A percentile compares a stretch with the other conserved stretches of the same genome.
phyloP scores from a whole-genome alignment of 169 alveolate genomes.

The Cystoisospora suis region DNA sequence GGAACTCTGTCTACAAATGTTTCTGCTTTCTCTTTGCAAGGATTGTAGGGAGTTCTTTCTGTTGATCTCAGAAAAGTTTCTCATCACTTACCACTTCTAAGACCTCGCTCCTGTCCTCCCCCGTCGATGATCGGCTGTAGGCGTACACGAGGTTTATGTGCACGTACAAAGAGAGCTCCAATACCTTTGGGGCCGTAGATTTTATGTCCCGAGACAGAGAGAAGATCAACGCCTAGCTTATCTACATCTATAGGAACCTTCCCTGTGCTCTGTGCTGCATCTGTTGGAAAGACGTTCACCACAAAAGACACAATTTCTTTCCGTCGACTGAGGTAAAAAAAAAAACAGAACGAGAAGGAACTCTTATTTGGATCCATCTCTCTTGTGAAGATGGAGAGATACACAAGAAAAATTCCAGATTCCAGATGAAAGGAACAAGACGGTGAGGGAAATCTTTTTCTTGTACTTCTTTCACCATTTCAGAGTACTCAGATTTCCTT shows the following conservation, averaged over 20 bases:
- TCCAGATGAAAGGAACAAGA: too few relatives aligned
- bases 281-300: constrained; percentile 14
- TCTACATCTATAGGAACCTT: constrained; percentile 94
- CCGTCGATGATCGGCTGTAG: constrained; percentile 95
- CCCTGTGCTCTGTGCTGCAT: constrained; percentile 76
- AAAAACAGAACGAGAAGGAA: too few relatives aligned
- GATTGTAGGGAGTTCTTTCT: too few relatives aligned
- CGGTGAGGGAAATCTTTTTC: too few relatives aligned
- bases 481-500: too few relatives aligned
- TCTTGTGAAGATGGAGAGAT: too few relatives aligned
- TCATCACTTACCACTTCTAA: constrained; percentile 91
- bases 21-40: too few relatives aligned
- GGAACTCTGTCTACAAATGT: too few relatives aligned
- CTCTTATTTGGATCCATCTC: too few relatives aligned
- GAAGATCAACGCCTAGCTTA: constrained; percentile 88
- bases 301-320: not conserved
- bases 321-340: not conserved
- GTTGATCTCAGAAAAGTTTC: not conserved
- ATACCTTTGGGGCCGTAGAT: constrained; percentile 99
- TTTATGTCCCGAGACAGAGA: constrained; percentile 96
- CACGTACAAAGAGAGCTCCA: constrained; percentile 96
- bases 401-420: too few relatives aligned
- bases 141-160: constrained; percentile 94
- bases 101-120: constrained; percentile 99
- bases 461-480: too few relatives aligned